Base-by-base conservation (phyloP, 2,329 filamentous ascomycete genomes). In the Alternaria burnsii region DNA sequence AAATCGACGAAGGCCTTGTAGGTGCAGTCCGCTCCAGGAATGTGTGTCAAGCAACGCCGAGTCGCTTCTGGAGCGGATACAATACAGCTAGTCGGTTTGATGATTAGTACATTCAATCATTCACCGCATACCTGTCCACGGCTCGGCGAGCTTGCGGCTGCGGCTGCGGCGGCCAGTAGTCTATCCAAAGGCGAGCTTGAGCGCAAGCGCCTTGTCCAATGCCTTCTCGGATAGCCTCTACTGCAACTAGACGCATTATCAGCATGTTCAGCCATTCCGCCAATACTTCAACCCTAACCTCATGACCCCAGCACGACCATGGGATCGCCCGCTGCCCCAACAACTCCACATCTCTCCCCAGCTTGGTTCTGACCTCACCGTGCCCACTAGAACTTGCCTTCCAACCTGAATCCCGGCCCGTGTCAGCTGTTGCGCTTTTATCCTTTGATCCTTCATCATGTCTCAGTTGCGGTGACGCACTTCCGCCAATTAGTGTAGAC, bases 401-500 rank as follows among this genome's bases (percentile, higher is more conserved):
- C 26, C 38, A 32, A 18, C 51, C 42, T 40, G 22, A 24, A 26
- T 41, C 43, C 51, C 34, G 40, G 41, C 56, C 34, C 30, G 32
- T 41, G 16, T 38, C 54, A 24, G 24, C 57, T 32, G 52, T 41
- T 47, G 51, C 42, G 58, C 54, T 52, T 58, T 47, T 52, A 52
- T 58, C 42, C 58, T 34, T 28, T 44, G 32, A 46, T 34, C 28
- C 43, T 36, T 26, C 55, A 41, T 28, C 56, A 60, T 60, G 56
- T 55, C 53, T 55, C 60, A 53, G 56, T 61, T 56, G 55, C 66
- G 70, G 71, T 72, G 65, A 74, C 65, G 63, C 68, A 57, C 58
- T 51, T 54, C 59, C 30, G 64, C 73, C 72, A 73, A 73, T 73
- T 71, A 71, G 59, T 64, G 59, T 62, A 57, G 43, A 55, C 62